These are phyloP conservation scores for Moesziomyces parantarcticus DNA, from an alignment of 1,284 basidiomycete species.

Conservation along the genomic window DNA sequence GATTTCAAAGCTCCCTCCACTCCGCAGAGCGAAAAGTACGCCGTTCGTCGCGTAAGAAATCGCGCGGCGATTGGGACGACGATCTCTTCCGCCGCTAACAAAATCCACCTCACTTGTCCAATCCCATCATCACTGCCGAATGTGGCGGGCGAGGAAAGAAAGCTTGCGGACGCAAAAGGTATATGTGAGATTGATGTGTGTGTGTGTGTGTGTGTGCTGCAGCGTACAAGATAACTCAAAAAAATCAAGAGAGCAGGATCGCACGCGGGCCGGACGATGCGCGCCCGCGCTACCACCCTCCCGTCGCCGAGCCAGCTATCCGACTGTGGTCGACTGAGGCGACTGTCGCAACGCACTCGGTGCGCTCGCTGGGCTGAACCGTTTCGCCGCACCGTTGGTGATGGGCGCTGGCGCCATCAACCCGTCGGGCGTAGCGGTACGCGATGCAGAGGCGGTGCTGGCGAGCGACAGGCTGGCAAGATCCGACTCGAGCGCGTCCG, in stretches of 20 bases:
- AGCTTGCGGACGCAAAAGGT: not conserved
- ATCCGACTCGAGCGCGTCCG: conserved; percentile 18
- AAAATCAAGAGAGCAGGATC: not conserved
- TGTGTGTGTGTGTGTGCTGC: not conserved
- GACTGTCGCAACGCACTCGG: conserved; percentile 1
- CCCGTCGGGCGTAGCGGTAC: not conserved
- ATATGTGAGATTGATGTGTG: not conserved
- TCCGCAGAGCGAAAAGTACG: conserved; percentile 1
- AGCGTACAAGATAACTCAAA: too few relatives aligned
- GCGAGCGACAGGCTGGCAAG: conserved; percentile 18
- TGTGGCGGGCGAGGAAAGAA: too few relatives aligned
- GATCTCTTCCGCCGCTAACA: conserved; percentile 29
- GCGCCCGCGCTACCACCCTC: too few relatives aligned
- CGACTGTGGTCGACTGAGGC: not conserved
- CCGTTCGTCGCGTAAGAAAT: conserved; percentile 30
- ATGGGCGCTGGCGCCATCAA: conserved; percentile 19
- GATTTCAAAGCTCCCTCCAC: conserved; percentile 22
- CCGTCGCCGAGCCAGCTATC: not conserved
- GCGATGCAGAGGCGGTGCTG: not conserved
- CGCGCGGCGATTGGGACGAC: conserved; percentile 27
- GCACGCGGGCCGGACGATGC: not conserved
- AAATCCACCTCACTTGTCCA: too few relatives aligned
- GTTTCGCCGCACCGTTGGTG: conserved; percentile 10
- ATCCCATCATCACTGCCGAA: too few relatives aligned
- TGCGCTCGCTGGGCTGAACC: conserved; percentile 4